Base-by-base conservation (phyloP, 2,329 filamentous ascomycete genomes). In the Aspergillus unguis region DNA sequence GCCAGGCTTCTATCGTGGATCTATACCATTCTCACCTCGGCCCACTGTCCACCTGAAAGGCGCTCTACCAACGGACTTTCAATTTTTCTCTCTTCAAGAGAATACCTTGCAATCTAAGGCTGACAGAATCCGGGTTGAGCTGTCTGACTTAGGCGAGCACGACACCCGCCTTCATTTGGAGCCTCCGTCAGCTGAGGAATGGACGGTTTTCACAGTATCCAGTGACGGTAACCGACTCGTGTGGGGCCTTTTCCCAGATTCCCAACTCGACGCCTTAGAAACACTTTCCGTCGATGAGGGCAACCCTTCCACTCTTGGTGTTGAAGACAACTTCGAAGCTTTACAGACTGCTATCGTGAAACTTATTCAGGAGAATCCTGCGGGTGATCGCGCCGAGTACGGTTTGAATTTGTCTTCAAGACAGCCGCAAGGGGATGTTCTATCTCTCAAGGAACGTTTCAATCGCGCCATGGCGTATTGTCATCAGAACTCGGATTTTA, bases 301-400 rank as follows among this genome's bases (percentile, higher is more conserved):
- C 25, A 62, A 60, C n/a, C 67, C 67, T 33, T 63, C 62, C 9
- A 61, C 61, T 8, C 65, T 78, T 0, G 87, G 88, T 48, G 75
- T 90, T 3, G 85, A 88, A 67, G 88, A 87, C 61, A 88, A 91
- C 63, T 91, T 92, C 60, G 87, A 91, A 64, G 86, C 89, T 58
- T 73, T 95, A 3, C 86, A 92, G 53, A 85, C 90, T 55, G 88
- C 89, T 0, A 88, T 95, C 48, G 74, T 90, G 54, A 91, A 87
- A 66, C 77, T 95, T 4, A 87, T 94, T 1, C 83, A 90, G 63
- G 89, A 95, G 58, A 92, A 87, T 56, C 89, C 94, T 63, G 88
- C 91, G 40, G 86, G 87, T 0, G 84, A 86, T 48, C 83, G 80
- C 17, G 57, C 57, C 17, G 63, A 62, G 32, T 62, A 58, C 41